Conservation (phyloP, 805 yeast genomes). For the Vanderwaltozyma verrucispora region DNA sequence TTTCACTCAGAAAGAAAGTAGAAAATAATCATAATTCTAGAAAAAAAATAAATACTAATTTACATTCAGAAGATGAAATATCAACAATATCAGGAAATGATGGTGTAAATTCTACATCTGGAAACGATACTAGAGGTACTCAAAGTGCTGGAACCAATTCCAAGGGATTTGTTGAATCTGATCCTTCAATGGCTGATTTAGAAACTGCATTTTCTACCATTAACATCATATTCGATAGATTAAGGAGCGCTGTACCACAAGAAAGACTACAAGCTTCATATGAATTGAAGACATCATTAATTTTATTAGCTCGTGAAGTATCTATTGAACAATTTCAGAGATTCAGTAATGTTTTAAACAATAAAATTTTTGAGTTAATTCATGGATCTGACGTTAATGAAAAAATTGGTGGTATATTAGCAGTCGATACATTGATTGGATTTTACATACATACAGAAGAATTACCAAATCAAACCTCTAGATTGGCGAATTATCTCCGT, state of each 20-base stretch:
- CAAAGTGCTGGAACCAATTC: conserved; percentile 10
- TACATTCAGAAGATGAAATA: conserved; percentile 16
- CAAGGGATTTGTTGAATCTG: conserved; percentile 12
- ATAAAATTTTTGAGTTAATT: conserved; percentile 74
- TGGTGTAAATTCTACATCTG: conserved; percentile 1
- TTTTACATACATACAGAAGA: conserved; percentile 78
- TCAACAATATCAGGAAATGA: conserved; percentile 15
- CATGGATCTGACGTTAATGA: conserved; percentile 63
- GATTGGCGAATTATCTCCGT: conserved; percentile 83
- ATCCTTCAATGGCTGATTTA: conserved; percentile 15
- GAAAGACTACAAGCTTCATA: conserved; percentile 45
- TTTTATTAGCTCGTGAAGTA: conserved; percentile 66
- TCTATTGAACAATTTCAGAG: conserved; percentile 73
- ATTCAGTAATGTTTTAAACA: conserved; percentile 77
- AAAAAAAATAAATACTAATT: conserved; percentile 15
- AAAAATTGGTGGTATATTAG: conserved; percentile 83
- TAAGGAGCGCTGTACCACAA: conserved; percentile 28
- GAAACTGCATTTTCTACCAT: conserved; percentile 26
- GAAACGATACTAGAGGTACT: conserved; percentile 10
- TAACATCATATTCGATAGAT: conserved; percentile 29
- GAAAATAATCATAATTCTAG: conserved; percentile 17
- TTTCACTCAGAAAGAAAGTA: conserved; percentile 20
- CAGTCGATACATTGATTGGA: conserved; percentile 79
- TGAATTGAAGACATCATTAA: conserved; percentile 60
- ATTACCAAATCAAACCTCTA: conserved; percentile 75